Base-by-base conservation (phyloP, 2,329 filamentous ascomycete genomes). In the Botryotinia narcissicola region DNA sequence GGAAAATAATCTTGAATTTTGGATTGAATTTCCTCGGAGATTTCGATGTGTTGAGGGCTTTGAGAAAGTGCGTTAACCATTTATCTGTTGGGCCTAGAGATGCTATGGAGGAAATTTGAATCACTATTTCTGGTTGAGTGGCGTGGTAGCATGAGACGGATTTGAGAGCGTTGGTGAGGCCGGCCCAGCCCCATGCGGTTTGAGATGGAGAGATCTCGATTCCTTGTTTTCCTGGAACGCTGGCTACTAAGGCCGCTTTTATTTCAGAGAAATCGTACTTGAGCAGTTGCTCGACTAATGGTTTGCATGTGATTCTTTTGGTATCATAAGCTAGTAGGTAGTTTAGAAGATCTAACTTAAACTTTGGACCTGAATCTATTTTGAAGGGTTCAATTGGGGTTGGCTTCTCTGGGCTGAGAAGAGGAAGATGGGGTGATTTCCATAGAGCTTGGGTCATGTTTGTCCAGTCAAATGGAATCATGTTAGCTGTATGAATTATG, bases 361-460 rank as follows among this genome's bases (percentile, higher is more conserved):
- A 97, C 42, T 88, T 88, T 1, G 83, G 78, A 0, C 94, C 93
- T 69, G 86, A 89, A 0, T 92, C 92, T 2, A 81, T 73, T 6
- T 76, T 77, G 8, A 78, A 73, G 16, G 74, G 57, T 29, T 77
- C 75, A 9, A 74, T 6, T 10, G 70, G 6, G 14, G 44, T n/a
- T 35, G 67, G 9, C 4, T 40, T 59, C 1, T 22, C 25, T 22
- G 51, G 42, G n/a, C 51, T 22, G 25, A 75, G 61, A 42, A 73
- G 48, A 0, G 92, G 90, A 1, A 97, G 87, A 1, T 88, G 80
- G 0, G 93, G 93, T 0, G 93, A 95, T 68, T 84, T 85, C 94
- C 94, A 97, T 8, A 93, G 88, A 1, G 89, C 93, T 81, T 97
- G 94, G 0, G 91, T 92, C 92, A 97, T 93, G 77, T 96, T 96